phyloP scores from a whole-genome alignment of 805 yeast genomes.

The Wickerhamiella vanderwaltii region DNA sequence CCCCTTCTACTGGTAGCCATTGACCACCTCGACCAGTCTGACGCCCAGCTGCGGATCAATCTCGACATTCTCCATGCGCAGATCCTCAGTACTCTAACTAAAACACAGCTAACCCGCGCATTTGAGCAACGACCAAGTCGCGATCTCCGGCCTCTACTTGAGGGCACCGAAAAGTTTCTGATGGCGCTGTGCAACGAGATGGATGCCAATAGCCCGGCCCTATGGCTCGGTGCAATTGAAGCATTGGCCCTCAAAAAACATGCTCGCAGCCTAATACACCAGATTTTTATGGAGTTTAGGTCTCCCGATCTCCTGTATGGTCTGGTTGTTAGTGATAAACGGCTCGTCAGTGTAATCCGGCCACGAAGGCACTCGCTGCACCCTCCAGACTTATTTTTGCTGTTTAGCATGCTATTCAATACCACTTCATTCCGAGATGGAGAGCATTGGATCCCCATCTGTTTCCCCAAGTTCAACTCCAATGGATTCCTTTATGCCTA shows the following conservation, averaged over 20 bases:
- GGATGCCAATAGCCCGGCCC: constrained; percentile 43
- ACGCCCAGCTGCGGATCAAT: constrained; percentile 42
- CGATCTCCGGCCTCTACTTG: constrained; percentile 65
- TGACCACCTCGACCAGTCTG: constrained; percentile 28
- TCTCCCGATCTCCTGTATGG: constrained; percentile 60
- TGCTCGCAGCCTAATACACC: constrained; percentile 45
- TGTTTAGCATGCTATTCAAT: constrained; percentile 58
- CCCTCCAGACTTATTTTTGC: constrained; percentile 66
- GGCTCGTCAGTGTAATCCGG: constrained; percentile 55
- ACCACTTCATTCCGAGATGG: constrained; percentile 39
- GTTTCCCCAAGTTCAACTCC: constrained; percentile 80
- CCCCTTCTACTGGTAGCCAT: constrained; percentile 70
- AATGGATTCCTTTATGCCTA: constrained; percentile 80
- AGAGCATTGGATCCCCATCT: constrained; percentile 88
- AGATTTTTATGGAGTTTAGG: constrained; percentile 38
- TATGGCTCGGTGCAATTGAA: constrained; percentile 54
- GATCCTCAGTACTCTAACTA: constrained; percentile 69
- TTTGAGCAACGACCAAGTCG: constrained; percentile 64
- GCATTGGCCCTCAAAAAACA: constrained; percentile 47
- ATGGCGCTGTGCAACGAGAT: constrained; percentile 49
- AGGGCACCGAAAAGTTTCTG: constrained; percentile 63
- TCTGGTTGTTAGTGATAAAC: constrained; percentile 51
- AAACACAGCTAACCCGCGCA: constrained; percentile 57
- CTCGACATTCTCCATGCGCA: constrained; percentile 64
- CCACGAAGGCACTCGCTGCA: constrained; percentile 69